Conservation (phyloP, 192 early-diverging fungal species). For the Coemansia sp. region DNA sequence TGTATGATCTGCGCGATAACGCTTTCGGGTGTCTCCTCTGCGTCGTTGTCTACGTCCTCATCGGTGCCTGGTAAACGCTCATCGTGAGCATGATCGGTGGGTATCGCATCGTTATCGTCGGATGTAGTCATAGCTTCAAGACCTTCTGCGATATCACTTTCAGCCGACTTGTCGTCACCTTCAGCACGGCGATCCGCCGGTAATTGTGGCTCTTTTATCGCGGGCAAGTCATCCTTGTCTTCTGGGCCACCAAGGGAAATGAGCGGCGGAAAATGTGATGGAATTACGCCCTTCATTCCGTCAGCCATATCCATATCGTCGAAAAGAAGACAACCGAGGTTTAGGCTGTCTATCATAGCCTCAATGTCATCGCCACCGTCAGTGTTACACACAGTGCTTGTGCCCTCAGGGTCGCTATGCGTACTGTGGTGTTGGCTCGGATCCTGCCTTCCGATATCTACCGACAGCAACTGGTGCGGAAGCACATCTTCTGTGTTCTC, state of each 20-base stretch:
- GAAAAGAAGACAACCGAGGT: conserved; percentile 27
- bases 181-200: neutral
- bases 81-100: neutral
- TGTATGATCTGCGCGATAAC: conserved; percentile 33
- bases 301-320: conserved; percentile 21
- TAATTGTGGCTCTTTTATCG: neutral
- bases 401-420: neutral
- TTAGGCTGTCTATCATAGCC: conserved; percentile 22
- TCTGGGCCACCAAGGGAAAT: conserved; percentile 14
- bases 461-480: neutral
- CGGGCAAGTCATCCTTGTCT: neutral
- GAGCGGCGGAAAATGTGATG: conserved; percentile 41
- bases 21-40: conserved; percentile 35
- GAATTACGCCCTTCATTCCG: conserved; percentile 21
- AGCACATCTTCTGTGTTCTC: neutral
- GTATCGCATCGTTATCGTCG: neutral
- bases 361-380: conserved; percentile 23
- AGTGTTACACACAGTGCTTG: neutral
- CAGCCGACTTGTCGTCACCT: neutral
- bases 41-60: conserved; percentile 8
- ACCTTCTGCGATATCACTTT: neutral
- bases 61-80: neutral
- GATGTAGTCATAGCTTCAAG: neutral
- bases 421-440: neutral
- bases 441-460: neutral